phyloP scores from a whole-genome alignment of 768 basidiomycete genomes.

The Tephrocybe sp. region DNA sequence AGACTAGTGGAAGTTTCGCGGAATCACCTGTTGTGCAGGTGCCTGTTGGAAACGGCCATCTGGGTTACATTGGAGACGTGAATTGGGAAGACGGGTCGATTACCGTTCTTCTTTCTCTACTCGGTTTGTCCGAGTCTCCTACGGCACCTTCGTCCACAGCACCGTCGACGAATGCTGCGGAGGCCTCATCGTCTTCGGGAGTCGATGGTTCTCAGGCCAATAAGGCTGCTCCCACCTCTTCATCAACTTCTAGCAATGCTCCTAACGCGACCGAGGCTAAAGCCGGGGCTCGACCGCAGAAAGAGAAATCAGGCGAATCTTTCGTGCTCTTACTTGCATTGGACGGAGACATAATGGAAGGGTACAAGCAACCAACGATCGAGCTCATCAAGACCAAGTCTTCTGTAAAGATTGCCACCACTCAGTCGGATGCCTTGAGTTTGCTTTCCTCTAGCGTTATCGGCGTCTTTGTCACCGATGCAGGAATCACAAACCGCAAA shows the following conservation, averaged over 20 bases:
- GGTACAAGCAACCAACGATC: constrained; percentile 25
- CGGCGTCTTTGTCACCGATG: constrained; percentile 36
- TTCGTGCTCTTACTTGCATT: constrained; percentile 34
- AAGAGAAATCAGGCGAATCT: background rate
- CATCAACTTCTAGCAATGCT: background rate
- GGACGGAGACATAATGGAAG: constrained; percentile 21
- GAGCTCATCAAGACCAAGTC: constrained; percentile 24
- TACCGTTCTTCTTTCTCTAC: constrained; percentile 33
- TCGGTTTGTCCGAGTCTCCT: constrained; percentile 17
- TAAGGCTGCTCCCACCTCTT: background rate
- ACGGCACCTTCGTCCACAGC: background rate
- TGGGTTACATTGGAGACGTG: constrained; percentile 40
- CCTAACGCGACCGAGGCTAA: background rate
- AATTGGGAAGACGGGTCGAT: constrained; percentile 30
- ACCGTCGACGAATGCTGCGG: background rate
- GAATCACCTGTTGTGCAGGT: constrained; percentile 28
- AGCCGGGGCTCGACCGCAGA: background rate
- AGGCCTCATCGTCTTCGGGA: background rate
- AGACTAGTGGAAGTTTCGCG: constrained; percentile 13
- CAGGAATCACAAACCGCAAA: constrained; percentile 27
- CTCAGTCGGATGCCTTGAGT: constrained; percentile 19
- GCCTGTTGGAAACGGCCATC: constrained; percentile 32
- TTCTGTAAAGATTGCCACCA: constrained; percentile 19
- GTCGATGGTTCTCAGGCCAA: background rate
- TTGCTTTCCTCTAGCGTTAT: constrained; percentile 27